Base-by-base conservation (phyloP, 1,284 basidiomycete genomes). In the Vanrija sp. region DNA sequence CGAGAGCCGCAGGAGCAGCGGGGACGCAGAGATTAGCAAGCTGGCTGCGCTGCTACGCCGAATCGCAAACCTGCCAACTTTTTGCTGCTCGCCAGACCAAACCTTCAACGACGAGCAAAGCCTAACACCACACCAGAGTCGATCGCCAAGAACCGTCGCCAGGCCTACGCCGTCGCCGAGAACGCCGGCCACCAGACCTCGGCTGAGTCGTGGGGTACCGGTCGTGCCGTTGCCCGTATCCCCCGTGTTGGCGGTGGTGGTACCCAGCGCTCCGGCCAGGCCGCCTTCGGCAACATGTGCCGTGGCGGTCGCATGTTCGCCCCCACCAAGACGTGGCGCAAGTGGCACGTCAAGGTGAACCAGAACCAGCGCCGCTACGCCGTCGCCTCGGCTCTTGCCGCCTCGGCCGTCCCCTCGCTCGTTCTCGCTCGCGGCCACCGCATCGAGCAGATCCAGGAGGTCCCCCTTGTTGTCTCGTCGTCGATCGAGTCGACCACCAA, bases 261-360 rank as follows among this genome's bases (percentile, higher is more conserved):
- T 82, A 98, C 96, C 67, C 91, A 95, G 83, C 91, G 96, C 71
- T 95, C 95, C 62, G 95, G 95, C 63, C 93, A 96, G 84, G 96
- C 91, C 77, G 94, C 95, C 43, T 98, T 98, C 82, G 96, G 95
- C 78, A 96, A 97, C 87, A 96, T 97, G 93, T 96, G 92, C 83
- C 89, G 93, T 80, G 94, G 95, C 76, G 96, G 95, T 85, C 93
- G 95, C 78, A 98, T 99, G 95, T 98, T 98, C 81, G 94, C 95
- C 45, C 95, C 96, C 43, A 98, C 95, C 81, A 98, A 96, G 85
- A 91, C 87, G 75, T 98, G 95, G 95, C 88, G 96, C 81, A 95
- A 88, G 79, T 99, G 96, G 96, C 95, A 98, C 82, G 89, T 98
- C 83, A 99, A 98, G 85, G 91, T 76, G 65, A 97, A 96, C 87